A percentile compares a stretch with the other conserved stretches of the same genome.
These are phyloP conservation scores for Exophiala calicioides DNA, from an alignment of 2,329 filamentous ascomycete genomes.

Conservation along the genomic window DNA sequence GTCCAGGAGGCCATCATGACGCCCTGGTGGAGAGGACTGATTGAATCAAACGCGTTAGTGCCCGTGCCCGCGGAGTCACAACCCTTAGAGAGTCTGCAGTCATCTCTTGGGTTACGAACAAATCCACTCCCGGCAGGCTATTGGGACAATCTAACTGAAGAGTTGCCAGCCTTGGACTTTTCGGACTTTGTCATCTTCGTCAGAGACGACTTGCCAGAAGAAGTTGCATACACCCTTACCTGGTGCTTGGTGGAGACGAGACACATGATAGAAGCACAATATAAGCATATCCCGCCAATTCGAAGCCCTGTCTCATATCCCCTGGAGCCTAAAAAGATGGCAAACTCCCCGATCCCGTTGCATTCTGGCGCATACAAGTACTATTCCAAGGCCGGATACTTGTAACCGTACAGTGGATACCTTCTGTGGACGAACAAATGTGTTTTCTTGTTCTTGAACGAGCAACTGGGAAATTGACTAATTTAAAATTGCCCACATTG, in stretches of 20 bases:
- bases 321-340: constrained; percentile 16
- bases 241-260: constrained; percentile 22
- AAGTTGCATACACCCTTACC: constrained; percentile 16
- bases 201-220: constrained; percentile 17
- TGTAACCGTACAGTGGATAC: neutral
- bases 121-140: constrained; percentile 15
- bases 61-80: constrained; percentile 12
- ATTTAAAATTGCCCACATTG: too few relatives aligned
- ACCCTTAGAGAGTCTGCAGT: constrained; percentile 8
- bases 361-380: constrained; percentile 14
- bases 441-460: too few relatives aligned
- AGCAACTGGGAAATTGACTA: too few relatives aligned
- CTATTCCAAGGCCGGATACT: constrained; percentile 9
- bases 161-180: constrained; percentile 17
- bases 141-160: constrained; percentile 11
- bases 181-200: constrained; percentile 20
- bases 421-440: too few relatives aligned
- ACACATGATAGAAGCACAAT: constrained; percentile 17
- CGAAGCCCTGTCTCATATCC: constrained; percentile 19
- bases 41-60: constrained; percentile 7
- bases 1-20: constrained; percentile 24
- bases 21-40: constrained; percentile 15
- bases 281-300: constrained; percentile 14
- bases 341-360: constrained; percentile 10
- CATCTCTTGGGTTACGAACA: constrained; percentile 5